phyloP scores from a whole-genome alignment of 805 yeast species.

The Candida saitoana region DNA sequence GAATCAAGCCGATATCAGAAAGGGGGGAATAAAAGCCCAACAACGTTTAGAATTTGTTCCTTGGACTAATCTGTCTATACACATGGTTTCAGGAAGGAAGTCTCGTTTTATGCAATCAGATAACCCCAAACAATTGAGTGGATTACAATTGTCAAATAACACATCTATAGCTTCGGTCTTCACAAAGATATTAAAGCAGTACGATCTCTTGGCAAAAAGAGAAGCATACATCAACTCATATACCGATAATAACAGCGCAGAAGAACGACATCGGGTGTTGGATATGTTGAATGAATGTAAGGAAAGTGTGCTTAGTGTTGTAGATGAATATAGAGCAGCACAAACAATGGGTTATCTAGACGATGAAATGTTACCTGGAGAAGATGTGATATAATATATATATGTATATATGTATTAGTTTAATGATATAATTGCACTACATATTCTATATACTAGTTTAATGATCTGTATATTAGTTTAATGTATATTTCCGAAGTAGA shows the following conservation, averaged over 20 bases:
- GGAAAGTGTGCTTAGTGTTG: conserved; percentile 42
- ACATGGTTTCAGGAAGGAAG: conserved; percentile 69
- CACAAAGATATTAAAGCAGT: conserved; percentile 65
- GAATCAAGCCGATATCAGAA: conserved; percentile 69
- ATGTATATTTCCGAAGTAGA: too few species aligned
- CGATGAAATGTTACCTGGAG: conserved; percentile 38
- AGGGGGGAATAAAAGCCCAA: conserved; percentile 60
- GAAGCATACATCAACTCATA: conserved; percentile 84
- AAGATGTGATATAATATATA: conserved; percentile 15
- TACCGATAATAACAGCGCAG: conserved; percentile 44
- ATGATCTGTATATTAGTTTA: too few species aligned
- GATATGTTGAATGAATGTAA: conserved; percentile 48
- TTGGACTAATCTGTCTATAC: conserved; percentile 78
- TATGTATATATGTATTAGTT: background rate
- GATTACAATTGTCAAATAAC: conserved; percentile 79
- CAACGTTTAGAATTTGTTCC: conserved; percentile 74
- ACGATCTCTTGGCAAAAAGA: conserved; percentile 72
- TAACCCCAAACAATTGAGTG: conserved; percentile 46
- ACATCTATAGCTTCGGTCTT: conserved; percentile 70
- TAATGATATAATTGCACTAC: too few species aligned
- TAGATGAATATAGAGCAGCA: conserved; percentile 45
- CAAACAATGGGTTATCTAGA: conserved; percentile 44
- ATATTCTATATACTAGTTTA: too few species aligned
- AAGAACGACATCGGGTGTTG: conserved; percentile 40
- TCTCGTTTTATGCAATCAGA: conserved; percentile 55